Evolutionary conservation across 2,329 filamentous ascomycete species (phyloP).

Genomic region (Colletotrichum sp.): DNA sequence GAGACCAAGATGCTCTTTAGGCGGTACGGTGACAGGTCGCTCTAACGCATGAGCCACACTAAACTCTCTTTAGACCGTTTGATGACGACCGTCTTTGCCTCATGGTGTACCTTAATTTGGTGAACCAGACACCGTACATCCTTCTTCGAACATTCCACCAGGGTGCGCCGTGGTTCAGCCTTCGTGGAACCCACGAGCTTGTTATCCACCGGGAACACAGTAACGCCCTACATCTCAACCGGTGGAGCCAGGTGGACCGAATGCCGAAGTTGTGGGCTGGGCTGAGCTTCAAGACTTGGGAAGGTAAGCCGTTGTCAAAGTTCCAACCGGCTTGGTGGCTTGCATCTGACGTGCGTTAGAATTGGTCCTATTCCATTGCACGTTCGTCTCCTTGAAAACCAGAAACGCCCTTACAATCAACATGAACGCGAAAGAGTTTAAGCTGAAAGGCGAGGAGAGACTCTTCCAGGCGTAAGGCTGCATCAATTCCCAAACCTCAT

Average conservation of each 20-base stretch:
- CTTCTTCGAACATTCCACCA: slow-evolving; percentile 48
- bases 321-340: not conserved
- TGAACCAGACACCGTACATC: slow-evolving; percentile 49
- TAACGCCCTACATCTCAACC: slow-evolving; percentile 50
- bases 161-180: slow-evolving; percentile 49
- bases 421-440: slow-evolving; percentile 50
- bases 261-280: slow-evolving; percentile 57
- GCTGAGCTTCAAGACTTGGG: slow-evolving; percentile 63
- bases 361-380: slow-evolving; percentile 63
- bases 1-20: slow-evolving; percentile 59
- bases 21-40: slow-evolving; percentile 42
- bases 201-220: slow-evolving; percentile 53
- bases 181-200: slow-evolving; percentile 58
- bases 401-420: slow-evolving; percentile 48
- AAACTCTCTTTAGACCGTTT: slow-evolving; percentile 1
- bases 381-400: slow-evolving; percentile 61
- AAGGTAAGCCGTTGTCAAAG: slow-evolving; percentile 46
- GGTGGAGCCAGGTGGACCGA: slow-evolving; percentile 51
- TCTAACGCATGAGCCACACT: not conserved
- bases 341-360: slow-evolving; percentile 41
- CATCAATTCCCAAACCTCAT: not conserved
- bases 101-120: slow-evolving; percentile 52
- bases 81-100: slow-evolving; percentile 56
- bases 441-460: slow-evolving; percentile 50
- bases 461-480: slow-evolving; percentile 61